Evolutionary conservation across 192 early-diverging fungal species (phyloP).

Genomic region (Umbelopsis vinacea): DNA sequence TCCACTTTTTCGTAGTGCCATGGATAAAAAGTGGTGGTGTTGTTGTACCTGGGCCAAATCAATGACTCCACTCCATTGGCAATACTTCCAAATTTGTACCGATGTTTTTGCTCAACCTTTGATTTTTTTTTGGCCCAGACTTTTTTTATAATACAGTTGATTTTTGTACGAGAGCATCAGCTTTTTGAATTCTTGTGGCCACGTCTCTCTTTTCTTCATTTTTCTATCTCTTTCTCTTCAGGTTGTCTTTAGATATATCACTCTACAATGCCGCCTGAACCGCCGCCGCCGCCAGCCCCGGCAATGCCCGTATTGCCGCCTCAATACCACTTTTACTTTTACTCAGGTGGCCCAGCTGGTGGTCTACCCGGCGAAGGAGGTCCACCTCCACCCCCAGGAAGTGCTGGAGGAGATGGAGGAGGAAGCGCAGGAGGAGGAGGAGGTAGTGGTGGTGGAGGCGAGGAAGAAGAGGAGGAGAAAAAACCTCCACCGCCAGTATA

Average conservation of each 20-base stretch:
- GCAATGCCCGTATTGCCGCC: conserved; percentile 4
- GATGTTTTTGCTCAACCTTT: conserved; percentile 14
- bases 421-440: neutral
- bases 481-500: conserved; percentile 5
- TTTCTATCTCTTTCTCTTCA: neutral
- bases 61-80: neutral
- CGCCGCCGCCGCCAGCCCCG: conserved; percentile 1
- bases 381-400: conserved; percentile 2
- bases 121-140: neutral
- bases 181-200: neutral
- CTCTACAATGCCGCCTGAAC: neutral
- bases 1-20: neutral
- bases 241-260: neutral
- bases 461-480: neutral
- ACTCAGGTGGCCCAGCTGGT: conserved; percentile 5
- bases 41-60: no score
- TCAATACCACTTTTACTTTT: conserved; percentile 20
- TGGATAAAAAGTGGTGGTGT: no score
- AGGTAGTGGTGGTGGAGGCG: neutral
- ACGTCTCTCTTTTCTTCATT: neutral
- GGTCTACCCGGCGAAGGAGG: neutral
- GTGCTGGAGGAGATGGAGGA: neutral
- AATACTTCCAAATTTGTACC: neutral
- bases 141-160: neutral
- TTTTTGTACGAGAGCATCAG: no score